Evolutionary conservation across 2,329 filamentous ascomycete species (phyloP).

Genomic region (Cytospora piceicola): DNA sequence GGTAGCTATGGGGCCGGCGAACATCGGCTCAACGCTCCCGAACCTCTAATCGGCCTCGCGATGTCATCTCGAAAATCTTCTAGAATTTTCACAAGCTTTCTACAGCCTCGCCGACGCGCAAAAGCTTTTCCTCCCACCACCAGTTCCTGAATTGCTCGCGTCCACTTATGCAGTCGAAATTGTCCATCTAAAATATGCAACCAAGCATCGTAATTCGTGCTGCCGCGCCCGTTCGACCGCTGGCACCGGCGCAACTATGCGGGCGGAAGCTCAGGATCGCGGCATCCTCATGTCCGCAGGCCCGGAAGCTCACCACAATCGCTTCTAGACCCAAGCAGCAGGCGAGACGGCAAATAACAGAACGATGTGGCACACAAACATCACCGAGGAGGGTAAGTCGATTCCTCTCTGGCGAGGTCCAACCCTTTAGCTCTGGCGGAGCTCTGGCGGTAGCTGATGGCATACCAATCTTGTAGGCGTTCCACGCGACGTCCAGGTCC

Average conservation of each 20-base stretch:
- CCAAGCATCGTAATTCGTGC: conserved; percentile 41
- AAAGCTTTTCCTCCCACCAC: conserved; percentile 1
- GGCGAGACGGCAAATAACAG: conserved; percentile 22
- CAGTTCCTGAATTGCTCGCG: neutral
- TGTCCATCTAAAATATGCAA: conserved; percentile 37
- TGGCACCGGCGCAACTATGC: conserved; percentile 40
- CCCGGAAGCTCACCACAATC: conserved; percentile 32
- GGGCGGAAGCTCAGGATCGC: conserved; percentile 35
- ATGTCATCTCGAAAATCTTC: conserved; percentile 25
- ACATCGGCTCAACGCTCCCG: conserved; percentile 1
- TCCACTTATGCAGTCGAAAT: conserved; percentile 20
- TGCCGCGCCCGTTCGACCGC: conserved; percentile 39
- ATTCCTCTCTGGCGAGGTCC: neutral
- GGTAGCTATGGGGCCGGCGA: neutral
- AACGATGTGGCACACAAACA: conserved; percentile 19
- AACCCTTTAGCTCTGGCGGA: neutral
- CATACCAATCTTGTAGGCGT: conserved; percentile 45
- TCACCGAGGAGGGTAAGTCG: conserved; percentile 25
- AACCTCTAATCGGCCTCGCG: conserved; percentile 12
- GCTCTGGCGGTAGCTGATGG: conserved; percentile 15
- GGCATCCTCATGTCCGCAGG: conserved; percentile 31
- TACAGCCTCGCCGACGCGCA: conserved; percentile 10
- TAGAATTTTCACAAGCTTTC: conserved; percentile 21
- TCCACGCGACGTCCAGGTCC: conserved; percentile 61
- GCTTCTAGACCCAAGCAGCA: conserved; percentile 31